phyloP scores from a whole-genome alignment of 2,329 filamentous ascomycete species.

The Microdochium bolleyi region DNA sequence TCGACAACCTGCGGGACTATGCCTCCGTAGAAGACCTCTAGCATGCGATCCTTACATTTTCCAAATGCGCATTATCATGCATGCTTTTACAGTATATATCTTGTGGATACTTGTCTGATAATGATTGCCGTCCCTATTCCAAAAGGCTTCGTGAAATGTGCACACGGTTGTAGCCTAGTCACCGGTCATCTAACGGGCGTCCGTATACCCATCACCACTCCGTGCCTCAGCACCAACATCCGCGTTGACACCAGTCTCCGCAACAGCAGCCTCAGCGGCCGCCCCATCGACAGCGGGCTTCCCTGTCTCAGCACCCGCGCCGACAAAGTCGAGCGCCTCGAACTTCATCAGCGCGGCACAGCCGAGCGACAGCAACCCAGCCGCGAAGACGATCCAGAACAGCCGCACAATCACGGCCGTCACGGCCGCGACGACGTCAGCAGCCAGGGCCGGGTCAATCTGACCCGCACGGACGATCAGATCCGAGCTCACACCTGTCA shows the following conservation, averaged over 20 bases:
- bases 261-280: background rate
- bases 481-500: background rate
- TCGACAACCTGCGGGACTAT: no score
- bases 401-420: background rate
- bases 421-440: background rate
- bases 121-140: no score
- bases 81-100: no score
- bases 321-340: background rate
- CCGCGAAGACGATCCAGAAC: background rate
- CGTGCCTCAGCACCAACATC: background rate
- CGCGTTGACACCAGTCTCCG: background rate
- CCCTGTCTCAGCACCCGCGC: background rate
- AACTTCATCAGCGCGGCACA: background rate
- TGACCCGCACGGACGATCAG: background rate
- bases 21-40: no score
- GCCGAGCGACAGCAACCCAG: background rate
- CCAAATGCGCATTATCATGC: no score
- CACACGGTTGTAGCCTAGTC: no score
- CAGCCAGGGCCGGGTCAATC: background rate
- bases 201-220: no score
- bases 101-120: no score
- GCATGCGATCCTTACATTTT: no score
- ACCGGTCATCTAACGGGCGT: no score
- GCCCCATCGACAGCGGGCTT: background rate
- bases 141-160: no score